phyloP scores from a whole-genome alignment of 2,329 filamentous ascomycete species.

The Stachybotrys echinatus region DNA sequence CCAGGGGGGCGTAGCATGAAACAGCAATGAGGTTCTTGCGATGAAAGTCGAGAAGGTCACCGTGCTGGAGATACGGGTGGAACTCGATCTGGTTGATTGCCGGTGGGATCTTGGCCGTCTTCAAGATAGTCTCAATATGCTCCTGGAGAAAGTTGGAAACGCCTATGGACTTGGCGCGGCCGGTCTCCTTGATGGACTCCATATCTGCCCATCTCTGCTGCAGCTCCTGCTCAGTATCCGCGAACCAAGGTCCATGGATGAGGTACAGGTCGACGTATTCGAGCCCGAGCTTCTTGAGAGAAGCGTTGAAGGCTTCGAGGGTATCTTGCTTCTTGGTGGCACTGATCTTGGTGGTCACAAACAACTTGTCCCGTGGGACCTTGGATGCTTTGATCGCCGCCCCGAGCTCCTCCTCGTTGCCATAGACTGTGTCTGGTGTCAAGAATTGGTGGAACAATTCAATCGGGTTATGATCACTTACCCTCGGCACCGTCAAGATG shows the following conservation, averaged over 20 bases:
- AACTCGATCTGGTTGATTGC: constrained; percentile 78
- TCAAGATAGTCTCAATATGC: constrained; percentile 50
- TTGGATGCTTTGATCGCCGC: constrained; percentile 60
- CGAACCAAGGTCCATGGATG: constrained; percentile 53
- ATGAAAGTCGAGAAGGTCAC: constrained; percentile 51
- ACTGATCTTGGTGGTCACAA: constrained; percentile 57
- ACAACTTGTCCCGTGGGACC: constrained; percentile 62
- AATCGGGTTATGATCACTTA: constrained; percentile 21
- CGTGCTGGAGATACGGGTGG: constrained; percentile 70
- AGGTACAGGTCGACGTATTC: constrained; percentile 71
- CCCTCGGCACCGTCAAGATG: constrained; percentile 73
- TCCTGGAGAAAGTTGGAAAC: constrained; percentile 67
- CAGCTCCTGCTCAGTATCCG: constrained; percentile 43
- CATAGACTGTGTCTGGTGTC: constrained; percentile 40
- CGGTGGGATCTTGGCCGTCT: constrained; percentile 57
- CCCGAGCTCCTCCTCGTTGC: constrained; percentile 66
- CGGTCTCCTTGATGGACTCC: constrained; percentile 61
- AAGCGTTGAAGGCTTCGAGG: constrained; percentile 48
- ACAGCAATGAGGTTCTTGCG: constrained; percentile 51
- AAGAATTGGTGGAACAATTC: neutral
- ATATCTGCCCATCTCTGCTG: constrained; percentile 55
- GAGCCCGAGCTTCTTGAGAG: constrained; percentile 59
- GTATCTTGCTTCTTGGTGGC: constrained; percentile 33
- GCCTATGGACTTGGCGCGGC: constrained; percentile 65
- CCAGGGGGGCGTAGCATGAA: constrained; percentile 51